Evolutionary conservation across 257 asterid species (phyloP).

Genomic region (Nicotiana benthamiana): DNA sequence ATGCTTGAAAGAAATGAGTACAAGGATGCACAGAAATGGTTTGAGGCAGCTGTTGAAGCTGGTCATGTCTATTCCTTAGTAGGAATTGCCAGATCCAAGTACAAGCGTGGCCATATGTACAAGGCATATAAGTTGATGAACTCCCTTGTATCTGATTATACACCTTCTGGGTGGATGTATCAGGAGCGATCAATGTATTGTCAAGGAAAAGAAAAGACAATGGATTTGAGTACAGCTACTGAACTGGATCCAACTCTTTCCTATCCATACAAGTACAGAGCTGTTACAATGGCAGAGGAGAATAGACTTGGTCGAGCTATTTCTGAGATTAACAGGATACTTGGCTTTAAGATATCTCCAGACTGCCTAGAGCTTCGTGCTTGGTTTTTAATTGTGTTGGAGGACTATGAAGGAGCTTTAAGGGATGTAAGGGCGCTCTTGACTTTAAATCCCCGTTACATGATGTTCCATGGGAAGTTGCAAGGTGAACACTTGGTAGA

Average conservation of each 20-base stretch:
- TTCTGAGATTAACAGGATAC: constrained; percentile 66
- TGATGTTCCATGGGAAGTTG: constrained; percentile 84
- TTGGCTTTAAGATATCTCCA: constrained; percentile 75
- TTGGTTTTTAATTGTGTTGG: constrained; percentile 68
- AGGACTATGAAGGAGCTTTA: constrained; percentile 74
- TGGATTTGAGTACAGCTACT: constrained; percentile 71
- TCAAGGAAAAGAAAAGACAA: constrained; percentile 55
- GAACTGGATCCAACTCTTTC: constrained; percentile 89
- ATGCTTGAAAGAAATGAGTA: constrained; percentile 86
- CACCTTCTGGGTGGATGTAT: constrained; percentile 92
- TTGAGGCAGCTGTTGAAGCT: constrained; percentile 52
- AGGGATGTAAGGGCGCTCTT: constrained; percentile 76
- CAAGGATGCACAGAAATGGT: constrained; percentile 93
- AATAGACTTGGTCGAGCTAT: constrained; percentile 50
- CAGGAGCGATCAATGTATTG: constrained; percentile 83
- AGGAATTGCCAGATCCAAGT: constrained; percentile 70
- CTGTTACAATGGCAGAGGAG: constrained; percentile 57
- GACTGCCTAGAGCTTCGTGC: constrained; percentile 96
- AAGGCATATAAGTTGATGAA: constrained; percentile 72
- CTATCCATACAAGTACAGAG: constrained; percentile 77
- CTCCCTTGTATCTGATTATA: constrained; percentile 58
- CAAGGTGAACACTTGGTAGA: constrained; percentile 63
- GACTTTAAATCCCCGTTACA: constrained; percentile 72
- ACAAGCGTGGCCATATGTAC: constrained; percentile 85
- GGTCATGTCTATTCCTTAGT: constrained; percentile 82